Evolutionary conservation across 2,329 filamentous ascomycete species (phyloP), one percentile per base, ranked within the genome.

Genomic region (Keithomyces neogunnii): DNA sequence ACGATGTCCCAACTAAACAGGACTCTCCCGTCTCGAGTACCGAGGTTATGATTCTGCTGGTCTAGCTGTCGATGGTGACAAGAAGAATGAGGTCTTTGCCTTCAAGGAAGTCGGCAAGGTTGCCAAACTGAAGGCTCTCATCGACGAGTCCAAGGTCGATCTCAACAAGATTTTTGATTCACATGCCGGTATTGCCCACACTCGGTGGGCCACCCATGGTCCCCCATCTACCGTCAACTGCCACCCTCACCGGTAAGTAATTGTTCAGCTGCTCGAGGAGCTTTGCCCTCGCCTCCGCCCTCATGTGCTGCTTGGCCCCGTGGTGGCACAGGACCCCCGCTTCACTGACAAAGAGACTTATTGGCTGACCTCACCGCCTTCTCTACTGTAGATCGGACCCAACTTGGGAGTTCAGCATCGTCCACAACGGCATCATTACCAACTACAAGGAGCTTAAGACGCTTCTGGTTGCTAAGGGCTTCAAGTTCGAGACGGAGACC

Each of bases 101-200:
- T 97, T 90, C 82, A 99, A 99, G 81, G 93, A 97, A 78, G 93
- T 99, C 57, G 93, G 93, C 78, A 99, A 99, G 84, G 93, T 99
- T 56, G 89, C 86, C 70, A 96, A 95, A 76, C 81, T 99, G 69
- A 95, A 88, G 81, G 78, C 91, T 75, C 86, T 97, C 71, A 92
- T 97, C 63, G 89, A 86, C 51, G 83, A 88, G 69, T 78, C 83
- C 68, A 81, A 89, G 65, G 80, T 90, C 73, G 88, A 99, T 73
- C 77, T 90, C 62, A 87, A 82, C 71, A 95, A 96, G 80, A 81
- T 90, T 67, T 97, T 96, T 70, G 93, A 97, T 73, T 96, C 91
- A 66, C 93, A 99, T 76, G 91, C 89, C 67, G 93, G 92, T 69
- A 97, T 99, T 77, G 89, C 93, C 70, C 93, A 99, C 85, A 99